Evolutionary conservation across 1,284 basidiomycete genomes (phyloP).

Genomic region (Veloboletus limbatus): DNA sequence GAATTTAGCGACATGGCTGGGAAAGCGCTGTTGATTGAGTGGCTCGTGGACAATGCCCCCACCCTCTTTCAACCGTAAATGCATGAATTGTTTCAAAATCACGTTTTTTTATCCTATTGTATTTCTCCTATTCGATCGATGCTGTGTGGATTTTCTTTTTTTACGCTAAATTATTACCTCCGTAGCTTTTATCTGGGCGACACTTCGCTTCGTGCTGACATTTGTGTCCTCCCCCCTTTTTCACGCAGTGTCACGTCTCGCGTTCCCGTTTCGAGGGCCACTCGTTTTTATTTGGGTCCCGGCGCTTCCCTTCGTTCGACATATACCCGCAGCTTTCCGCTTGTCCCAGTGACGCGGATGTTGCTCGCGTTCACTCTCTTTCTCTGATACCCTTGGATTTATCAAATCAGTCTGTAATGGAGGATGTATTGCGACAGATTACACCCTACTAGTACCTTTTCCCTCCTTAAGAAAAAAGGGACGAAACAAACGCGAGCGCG

Average conservation of each 20-base stretch:
- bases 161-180: constrained; percentile 24
- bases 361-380: no score
- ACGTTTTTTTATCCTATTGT: constrained; percentile 28
- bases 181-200: constrained; percentile 4
- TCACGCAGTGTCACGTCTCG: not conserved
- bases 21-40: constrained; percentile 88
- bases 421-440: no score
- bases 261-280: not conserved
- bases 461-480: no score
- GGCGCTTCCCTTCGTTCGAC: not conserved
- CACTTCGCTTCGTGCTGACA: no score
- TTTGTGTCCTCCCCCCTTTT: not conserved
- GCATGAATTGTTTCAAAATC: not conserved
- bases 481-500: no score
- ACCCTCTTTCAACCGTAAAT: constrained; percentile 44
- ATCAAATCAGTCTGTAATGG: no score
- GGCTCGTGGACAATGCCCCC: constrained; percentile 88
- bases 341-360: no score
- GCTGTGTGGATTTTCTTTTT: constrained; percentile 14
- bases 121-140: constrained; percentile 13
- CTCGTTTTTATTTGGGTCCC: not conserved
- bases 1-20: constrained; percentile 98
- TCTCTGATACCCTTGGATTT: no score
- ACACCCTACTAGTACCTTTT: no score
- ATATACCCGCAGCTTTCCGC: no score